Percentiles rank a stretch among this genome's conserved stretches.
Evolutionary conservation across 441 rosid genomes (phyloP).

Genomic region (Flueggea neowawraea): DNA sequence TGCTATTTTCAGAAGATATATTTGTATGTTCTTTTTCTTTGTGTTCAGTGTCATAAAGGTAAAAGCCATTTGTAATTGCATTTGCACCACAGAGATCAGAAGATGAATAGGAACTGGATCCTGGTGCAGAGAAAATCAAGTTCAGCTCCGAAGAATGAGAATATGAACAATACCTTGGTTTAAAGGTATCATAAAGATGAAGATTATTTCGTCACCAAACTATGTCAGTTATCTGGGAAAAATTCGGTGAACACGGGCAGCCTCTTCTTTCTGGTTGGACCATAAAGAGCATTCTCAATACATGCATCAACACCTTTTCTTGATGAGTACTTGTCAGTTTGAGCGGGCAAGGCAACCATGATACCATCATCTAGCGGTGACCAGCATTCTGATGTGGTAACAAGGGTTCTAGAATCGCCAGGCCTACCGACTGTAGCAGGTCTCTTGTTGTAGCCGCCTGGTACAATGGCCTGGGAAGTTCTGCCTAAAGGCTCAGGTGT

Average conservation of each 20-base stretch:
- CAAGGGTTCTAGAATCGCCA: constrained; percentile 3
- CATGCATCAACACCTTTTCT: constrained; percentile 24
- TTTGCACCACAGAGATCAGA: no score
- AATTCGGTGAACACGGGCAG: constrained; percentile 30
- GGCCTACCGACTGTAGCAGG: no score
- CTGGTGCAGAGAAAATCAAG: no score
- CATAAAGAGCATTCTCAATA: constrained; percentile 25
- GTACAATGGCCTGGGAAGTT: not conserved
- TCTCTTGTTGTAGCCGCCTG: constrained; percentile 1
- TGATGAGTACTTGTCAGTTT: constrained; percentile 9
- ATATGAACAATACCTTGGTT: no score
- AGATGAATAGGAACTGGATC: no score
- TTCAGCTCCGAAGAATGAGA: no score
- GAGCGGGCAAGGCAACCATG: constrained; percentile 28
- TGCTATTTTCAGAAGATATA: no score
- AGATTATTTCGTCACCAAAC: no score
- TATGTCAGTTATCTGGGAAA: constrained; percentile 12
- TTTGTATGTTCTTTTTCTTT: no score
- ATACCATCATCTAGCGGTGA: constrained; percentile 53
- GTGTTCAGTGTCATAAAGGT: no score
- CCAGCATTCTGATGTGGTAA: constrained; percentile 19
- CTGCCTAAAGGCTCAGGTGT: not conserved
- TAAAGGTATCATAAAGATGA: no score
- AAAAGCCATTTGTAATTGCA: no score
- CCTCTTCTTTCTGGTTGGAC: constrained; percentile 30